Evolutionary conservation across 768 basidiomycete genomes (phyloP), one percentile per base, ranked within the genome.

Genomic region (Tylopilus sp.): DNA sequence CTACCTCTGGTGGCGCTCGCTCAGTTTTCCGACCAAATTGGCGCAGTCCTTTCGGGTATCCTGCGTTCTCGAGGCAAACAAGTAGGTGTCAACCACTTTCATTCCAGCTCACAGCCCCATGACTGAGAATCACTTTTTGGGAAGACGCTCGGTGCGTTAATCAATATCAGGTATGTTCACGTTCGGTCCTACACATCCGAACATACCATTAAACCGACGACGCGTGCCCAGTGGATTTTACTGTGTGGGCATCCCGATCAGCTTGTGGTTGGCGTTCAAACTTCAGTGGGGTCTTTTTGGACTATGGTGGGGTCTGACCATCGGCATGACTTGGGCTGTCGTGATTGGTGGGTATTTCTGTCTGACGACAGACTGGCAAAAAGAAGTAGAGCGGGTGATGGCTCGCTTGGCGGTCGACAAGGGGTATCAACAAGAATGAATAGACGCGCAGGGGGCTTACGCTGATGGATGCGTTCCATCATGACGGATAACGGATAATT

Each of bases 251-350:
- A 83, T 93, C 50, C 92, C 92, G 0, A 73, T 91, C 48, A 93
- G 91, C 2, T 69, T 92, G 31, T 89, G 79, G 72, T 79, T 95
- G 9, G 78, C 88, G 1, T 92, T 94, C 73, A 71, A 73, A 52
- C 68, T 63, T 6, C 64, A 77, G 43, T 75, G 84, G 67, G 79
- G 77, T 2, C 74, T 97, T 22, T 74, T 78, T 28, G 94, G 94
- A 0, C 73, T 97, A 6, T 97, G 93, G 94, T 75, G 86, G 44
- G 93, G 93, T 17, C 72, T 95, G n/a, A 87, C 86, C 0, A 62
- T 84, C 12, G 65, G 67, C 12, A 64, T 64, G 62, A 10, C 28
- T 23, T 61, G 55, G 61, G 48, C 60, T n/a, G 39, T 45, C 3
- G 18, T 52, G 3, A 1, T 60, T 3, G 53, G 45, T 3, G 28